Evolutionary conservation across 139 green algal genomes (phyloP), one percentile per base, ranked within the genome.

Genomic region (Edaphochlamys debaryana): DNA sequence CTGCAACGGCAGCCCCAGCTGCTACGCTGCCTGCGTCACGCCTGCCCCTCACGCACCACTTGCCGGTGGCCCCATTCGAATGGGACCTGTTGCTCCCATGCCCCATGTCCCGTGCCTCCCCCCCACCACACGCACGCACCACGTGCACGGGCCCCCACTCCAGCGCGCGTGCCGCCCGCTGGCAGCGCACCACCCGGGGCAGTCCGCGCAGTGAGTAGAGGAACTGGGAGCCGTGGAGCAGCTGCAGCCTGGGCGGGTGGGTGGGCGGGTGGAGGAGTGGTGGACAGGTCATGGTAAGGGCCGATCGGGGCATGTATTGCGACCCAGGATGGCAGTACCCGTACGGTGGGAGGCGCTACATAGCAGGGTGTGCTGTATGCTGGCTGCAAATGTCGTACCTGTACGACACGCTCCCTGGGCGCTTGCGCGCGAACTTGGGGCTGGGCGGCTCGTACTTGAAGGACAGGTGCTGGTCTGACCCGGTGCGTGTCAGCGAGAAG

Each of bases 161-260:
- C 54, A 90, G 45, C 7, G 73, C 75, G 15, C 71, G 45, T 3
- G 74, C 75, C 0, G 32, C 17, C 1, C 62, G 67, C 41, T 90
- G 79, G 36, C 84, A 64, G 4, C 79, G 41, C 38, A 86, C 36
- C 42, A 60, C 42, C 48, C 71, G 79, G 25, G 86, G 86, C 52
- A 90, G 80, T 42, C 86, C 86, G 2, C 86, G 56, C 29, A 85
- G 75, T 13, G 85, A 79, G 80, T 85, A 87, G 27, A 90, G 67
- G 60, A 90, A 90, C n/a, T 90, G 76, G 40, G 48, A 66, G 75
- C 86, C 86, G 20, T 87, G 68, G 9, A 90, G 80, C 60, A 90
- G 77, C 67, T 90, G 85, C 17, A 90, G 40, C 60, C 86, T 90
- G 80, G 3, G 7, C 34, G 19, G 74, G 4, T 40, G 29, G 40